These are phyloP conservation scores for Cytospora chrysosperma DNA, from an alignment of 2,329 filamentous ascomycete genomes.

Conservation along the genomic window DNA sequence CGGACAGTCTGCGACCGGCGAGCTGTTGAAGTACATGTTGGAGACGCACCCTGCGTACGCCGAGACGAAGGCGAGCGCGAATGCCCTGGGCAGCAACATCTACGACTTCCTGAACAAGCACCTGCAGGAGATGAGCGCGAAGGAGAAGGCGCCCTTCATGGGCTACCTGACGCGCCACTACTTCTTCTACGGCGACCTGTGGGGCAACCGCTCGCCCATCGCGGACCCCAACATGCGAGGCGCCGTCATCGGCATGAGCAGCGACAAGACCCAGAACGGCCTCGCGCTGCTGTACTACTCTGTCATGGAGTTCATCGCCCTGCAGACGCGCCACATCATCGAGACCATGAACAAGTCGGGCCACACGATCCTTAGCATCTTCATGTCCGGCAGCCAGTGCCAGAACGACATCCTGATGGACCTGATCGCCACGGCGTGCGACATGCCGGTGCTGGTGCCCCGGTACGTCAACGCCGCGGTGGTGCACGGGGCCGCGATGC, in stretches of 20 bases:
- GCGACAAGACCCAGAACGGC: conserved; percentile 82
- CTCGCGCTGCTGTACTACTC: conserved; percentile 92
- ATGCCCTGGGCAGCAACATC: conserved; percentile 81
- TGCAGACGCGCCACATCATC: conserved; percentile 95
- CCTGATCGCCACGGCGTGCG: conserved; percentile 84
- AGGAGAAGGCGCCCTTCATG: conserved; percentile 69
- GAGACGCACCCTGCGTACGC: conserved; percentile 92
- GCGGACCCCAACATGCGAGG: conserved; percentile 94
- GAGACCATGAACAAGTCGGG: conserved; percentile 90
- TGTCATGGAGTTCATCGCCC: conserved; percentile 96
- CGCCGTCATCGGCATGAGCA: conserved; percentile 80
- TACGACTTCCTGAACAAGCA: conserved; percentile 94
- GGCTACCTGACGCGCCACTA: conserved; percentile 88
- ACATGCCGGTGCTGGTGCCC: conserved; percentile 91
- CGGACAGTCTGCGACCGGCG: conserved; percentile 93
- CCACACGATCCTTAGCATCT: conserved; percentile 86
- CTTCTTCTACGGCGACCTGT: conserved; percentile 98
- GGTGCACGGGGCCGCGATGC: conserved; percentile 96
- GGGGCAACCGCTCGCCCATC: conserved; percentile 92
- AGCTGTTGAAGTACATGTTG: conserved; percentile 89
- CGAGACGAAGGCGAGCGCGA: conserved; percentile 74
- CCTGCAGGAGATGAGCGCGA: conserved; percentile 72
- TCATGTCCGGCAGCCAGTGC: conserved; percentile 98
- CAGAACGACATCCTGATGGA: conserved; percentile 92
- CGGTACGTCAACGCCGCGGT: conserved; percentile 93